Base-by-base conservation (phyloP, 2,329 filamentous ascomycete genomes). In the Penicillium polonicum region DNA sequence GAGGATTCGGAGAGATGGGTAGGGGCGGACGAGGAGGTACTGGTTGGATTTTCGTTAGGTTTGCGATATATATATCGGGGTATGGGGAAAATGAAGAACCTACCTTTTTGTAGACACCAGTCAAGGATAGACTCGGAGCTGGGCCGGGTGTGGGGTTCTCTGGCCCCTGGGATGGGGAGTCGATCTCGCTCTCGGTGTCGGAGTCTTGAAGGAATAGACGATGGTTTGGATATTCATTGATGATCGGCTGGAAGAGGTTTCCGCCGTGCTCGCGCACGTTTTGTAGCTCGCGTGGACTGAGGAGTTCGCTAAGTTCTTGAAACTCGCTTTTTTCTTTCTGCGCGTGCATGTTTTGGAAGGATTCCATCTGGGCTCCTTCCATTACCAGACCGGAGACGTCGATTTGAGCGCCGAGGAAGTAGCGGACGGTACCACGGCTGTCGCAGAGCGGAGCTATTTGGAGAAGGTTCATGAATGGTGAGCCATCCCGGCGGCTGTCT, bases 381-480 rank as follows among this genome's bases (percentile, higher is more conserved):
- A 86, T 88, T 23, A 85, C 84, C 0, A 91, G 78, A 3, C 86
- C 86, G 1, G 85, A 88, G 13, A 91, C 80, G 61, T 91, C 88
- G 27, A 90, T 83, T 68, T 91, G 88, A 0, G 87, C 88, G 39
- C 88, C 88, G 53, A 91, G 84, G 67, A 85, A 86, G 68, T 91
- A 91, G 19, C 87, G 81, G 1, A 89, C 79, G 0, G 80, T 79
- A 2, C 88, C 88, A 12, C 83, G 81, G 38, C 83, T 87, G 66
- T 91, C 88, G 61, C 86, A 83, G 0, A 91, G 75, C 0, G 88
- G 88, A 1, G 88, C 85, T 17, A 84, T 82, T 85, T 90, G 89
- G 21, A 91, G 78, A 2, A 91, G 78, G 61, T 91, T 91, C 82
- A 91, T 87, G 68, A 91, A 91, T 0, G 87, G 87, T 0, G 87